These are phyloP conservation scores for Pleoardoris graminearum DNA, from an alignment of 2,329 filamentous ascomycete species.

Conservation along the genomic window DNA sequence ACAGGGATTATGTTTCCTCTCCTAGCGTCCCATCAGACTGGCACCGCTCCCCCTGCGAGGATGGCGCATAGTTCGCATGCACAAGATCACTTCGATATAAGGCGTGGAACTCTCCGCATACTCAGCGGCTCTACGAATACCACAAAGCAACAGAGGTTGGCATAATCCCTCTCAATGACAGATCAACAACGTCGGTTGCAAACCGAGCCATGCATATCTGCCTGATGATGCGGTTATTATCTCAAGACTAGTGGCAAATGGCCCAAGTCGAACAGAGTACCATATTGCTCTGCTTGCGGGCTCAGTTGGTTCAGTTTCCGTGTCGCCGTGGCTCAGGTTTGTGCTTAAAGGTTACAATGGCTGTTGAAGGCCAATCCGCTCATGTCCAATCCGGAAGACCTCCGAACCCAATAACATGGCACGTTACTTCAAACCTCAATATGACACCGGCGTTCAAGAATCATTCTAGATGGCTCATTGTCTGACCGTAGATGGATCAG, in stretches of 20 bases:
- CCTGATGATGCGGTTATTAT: neutral
- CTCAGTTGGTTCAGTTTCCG: neutral
- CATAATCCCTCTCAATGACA: too few relatives aligned
- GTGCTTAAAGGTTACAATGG: constrained; percentile 3
- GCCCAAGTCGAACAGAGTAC: neutral
- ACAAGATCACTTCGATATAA: too few relatives aligned
- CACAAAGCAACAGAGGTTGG: too few relatives aligned
- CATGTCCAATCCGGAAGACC: neutral
- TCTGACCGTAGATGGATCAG: too few relatives aligned
- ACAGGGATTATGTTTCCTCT: too few relatives aligned
- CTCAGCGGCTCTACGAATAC: too few relatives aligned
- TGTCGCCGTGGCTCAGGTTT: neutral
- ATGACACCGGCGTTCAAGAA: neutral
- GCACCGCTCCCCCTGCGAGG: too few relatives aligned
- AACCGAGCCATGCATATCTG: neutral
- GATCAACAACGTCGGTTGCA: neutral
- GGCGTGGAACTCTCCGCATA: too few relatives aligned
- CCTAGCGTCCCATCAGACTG: too few relatives aligned
- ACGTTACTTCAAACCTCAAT: neutral
- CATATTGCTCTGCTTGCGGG: neutral
- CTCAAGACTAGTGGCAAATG: neutral
- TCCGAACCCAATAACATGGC: neutral
- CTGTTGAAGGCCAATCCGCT: neutral
- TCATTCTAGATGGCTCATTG: too few relatives aligned
- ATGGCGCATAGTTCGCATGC: too few relatives aligned